Evolutionary conservation across 371 early-diverging fungal genomes (phyloP).

Genomic region (Mortierella sp.): DNA sequence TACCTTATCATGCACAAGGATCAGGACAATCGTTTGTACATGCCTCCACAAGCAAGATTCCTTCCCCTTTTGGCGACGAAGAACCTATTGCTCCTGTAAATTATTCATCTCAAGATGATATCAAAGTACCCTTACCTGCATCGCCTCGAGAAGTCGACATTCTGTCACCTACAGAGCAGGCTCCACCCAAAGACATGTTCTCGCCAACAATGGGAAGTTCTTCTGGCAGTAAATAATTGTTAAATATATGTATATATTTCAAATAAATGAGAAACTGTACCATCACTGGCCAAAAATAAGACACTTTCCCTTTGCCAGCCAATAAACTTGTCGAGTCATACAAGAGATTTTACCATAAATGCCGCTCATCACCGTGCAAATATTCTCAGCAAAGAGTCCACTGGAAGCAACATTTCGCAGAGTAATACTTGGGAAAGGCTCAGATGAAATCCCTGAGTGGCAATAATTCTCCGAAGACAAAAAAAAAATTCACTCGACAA

Average conservation of each 20-base stretch:
- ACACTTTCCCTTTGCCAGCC: too few relatives aligned
- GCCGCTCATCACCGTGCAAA: too few relatives aligned
- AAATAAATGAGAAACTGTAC: too few relatives aligned
- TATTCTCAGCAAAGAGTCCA: too few relatives aligned
- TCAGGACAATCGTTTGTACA: slow-evolving; percentile 48
- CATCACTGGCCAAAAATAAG: too few relatives aligned
- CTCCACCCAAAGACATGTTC: neutral
- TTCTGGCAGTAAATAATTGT: neutral
- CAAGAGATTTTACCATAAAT: too few relatives aligned
- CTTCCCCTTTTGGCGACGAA: slow-evolving; percentile 50
- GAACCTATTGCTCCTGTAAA: neutral
- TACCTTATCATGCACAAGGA: slow-evolving; percentile 13
- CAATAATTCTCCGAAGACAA: too few relatives aligned
- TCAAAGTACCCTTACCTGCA: slow-evolving; percentile 27
- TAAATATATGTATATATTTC: neutral
- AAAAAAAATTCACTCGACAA: too few relatives aligned
- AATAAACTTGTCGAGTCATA: too few relatives aligned
- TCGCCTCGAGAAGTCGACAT: slow-evolving; percentile 14
- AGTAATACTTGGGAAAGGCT: too few relatives aligned
- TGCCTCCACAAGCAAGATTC: slow-evolving; percentile 27
- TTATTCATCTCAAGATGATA: neutral
- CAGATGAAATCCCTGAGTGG: too few relatives aligned
- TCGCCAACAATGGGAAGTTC: slow-evolving; percentile 7
- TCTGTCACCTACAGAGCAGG: slow-evolving; percentile 7
- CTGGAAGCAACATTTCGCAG: too few relatives aligned